Evolutionary conservation across 768 basidiomycete species (phyloP).

Genomic region (Collybia mongolica): DNA sequence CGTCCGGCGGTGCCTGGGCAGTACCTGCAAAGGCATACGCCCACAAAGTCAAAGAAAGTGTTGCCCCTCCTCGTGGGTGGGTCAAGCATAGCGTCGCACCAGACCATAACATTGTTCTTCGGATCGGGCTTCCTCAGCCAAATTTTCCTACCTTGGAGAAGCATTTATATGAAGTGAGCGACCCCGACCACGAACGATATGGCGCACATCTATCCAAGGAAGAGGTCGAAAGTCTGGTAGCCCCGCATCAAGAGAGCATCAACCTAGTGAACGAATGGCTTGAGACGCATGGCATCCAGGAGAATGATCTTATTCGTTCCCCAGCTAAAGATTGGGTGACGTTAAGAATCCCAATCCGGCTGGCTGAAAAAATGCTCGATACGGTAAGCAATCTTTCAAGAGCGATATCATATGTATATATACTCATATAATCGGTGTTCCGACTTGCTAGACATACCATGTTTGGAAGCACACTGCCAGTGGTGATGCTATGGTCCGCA

Average conservation of each 20-base stretch:
- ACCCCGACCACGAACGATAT: slow-evolving; percentile 54
- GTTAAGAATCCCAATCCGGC: slow-evolving; percentile 50
- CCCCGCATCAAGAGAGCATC: slow-evolving; percentile 54
- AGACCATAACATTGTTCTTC: slow-evolving; percentile 49
- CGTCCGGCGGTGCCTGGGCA: slow-evolving; percentile 8
- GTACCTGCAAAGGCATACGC: slow-evolving; percentile 4
- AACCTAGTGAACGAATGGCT: slow-evolving; percentile 63
- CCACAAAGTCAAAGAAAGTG: slow-evolving; percentile 18
- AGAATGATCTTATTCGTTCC: slow-evolving; percentile 49
- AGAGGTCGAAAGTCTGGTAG: slow-evolving; percentile 60
- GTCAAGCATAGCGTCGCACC: slow-evolving; percentile 37
- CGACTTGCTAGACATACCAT: slow-evolving; percentile 50
- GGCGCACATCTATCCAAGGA: slow-evolving; percentile 61
- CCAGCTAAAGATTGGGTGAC: slow-evolving; percentile 72
- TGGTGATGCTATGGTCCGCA: slow-evolving; percentile 58
- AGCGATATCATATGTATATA: not conserved
- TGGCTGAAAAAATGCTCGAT: slow-evolving; percentile 71
- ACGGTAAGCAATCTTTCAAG: slow-evolving; percentile 41
- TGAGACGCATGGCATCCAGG: slow-evolving; percentile 48
- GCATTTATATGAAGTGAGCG: slow-evolving; percentile 56
- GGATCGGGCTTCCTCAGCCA: slow-evolving; percentile 55
- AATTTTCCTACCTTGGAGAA: slow-evolving; percentile 49
- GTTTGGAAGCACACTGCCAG: slow-evolving; percentile 53
- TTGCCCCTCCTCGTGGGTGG: slow-evolving; percentile 48
- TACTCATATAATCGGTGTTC: not conserved